Evolutionary conservation across 352 stramenopile genomes (phyloP).

Genomic region (Blastocystis sp.): DNA sequence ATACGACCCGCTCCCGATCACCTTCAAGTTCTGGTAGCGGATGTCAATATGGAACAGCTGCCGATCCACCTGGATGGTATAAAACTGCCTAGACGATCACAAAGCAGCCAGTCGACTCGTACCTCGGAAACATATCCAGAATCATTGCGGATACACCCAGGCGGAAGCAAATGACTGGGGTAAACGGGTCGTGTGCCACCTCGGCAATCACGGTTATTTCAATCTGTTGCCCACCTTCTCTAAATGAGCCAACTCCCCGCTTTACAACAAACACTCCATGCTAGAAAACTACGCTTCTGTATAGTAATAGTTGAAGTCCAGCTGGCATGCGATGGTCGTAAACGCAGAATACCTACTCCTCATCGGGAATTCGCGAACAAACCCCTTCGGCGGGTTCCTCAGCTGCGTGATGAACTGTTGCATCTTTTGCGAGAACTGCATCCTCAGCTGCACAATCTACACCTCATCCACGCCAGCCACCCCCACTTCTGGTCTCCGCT

Average conservation of each 20-base stretch:
- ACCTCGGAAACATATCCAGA: conserved; percentile 25
- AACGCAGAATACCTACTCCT: conserved; percentile 33
- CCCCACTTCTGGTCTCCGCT: not conserved
- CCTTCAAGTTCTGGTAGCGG: conserved; percentile 1
- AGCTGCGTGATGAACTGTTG: conserved; percentile 40
- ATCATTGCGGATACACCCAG: conserved; percentile 11
- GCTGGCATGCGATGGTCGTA: conserved; percentile 49
- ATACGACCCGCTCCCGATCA: conserved; percentile 60
- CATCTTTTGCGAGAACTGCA: conserved; percentile 46
- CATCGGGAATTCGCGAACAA: not conserved
- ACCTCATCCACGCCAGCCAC: not conserved
- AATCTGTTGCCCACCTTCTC: no score
- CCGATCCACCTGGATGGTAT: conserved; percentile 8
- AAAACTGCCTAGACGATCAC: conserved; percentile 9
- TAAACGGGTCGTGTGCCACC: no score
- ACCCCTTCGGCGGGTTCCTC: conserved; percentile 56
- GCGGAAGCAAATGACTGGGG: no score
- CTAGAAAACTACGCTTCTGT: conserved; percentile 14
- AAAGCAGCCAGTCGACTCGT: not conserved
- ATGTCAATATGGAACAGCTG: conserved; percentile 24
- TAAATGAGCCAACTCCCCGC: no score
- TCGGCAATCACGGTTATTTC: no score
- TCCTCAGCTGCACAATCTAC: conserved; percentile 1
- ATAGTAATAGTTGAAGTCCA: conserved; percentile 65
- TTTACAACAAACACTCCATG: no score